phyloP scores from a whole-genome alignment of 1,284 basidiomycete species.

The Neolentinus lepideus region DNA sequence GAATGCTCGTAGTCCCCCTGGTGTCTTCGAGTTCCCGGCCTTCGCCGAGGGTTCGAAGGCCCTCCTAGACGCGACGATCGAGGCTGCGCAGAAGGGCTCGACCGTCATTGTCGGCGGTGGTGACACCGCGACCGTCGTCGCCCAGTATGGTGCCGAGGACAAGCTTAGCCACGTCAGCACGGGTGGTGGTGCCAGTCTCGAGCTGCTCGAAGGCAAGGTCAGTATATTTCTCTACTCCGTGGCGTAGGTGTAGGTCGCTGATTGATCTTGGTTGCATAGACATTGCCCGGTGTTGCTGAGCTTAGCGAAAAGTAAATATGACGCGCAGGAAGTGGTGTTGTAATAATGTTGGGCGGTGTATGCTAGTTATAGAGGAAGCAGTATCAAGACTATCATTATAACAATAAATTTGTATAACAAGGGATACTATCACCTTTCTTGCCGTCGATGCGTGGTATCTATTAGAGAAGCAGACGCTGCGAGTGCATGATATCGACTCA shows the following conservation, averaged over 20 bases:
- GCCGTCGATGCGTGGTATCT: no score
- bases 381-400: background rate
- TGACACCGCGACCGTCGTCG: slow-evolving; percentile 89
- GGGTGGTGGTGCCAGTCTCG: slow-evolving; percentile 93
- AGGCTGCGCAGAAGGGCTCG: slow-evolving; percentile 82
- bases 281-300: slow-evolving; percentile 79
- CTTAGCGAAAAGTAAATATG: slow-evolving; percentile 56
- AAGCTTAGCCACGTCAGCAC: slow-evolving; percentile 95
- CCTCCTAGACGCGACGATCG: slow-evolving; percentile 83
- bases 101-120: slow-evolving; percentile 94
- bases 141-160: slow-evolving; percentile 77
- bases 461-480: no score
- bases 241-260: slow-evolving; percentile 7
- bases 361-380: background rate
- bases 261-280: slow-evolving; percentile 33
- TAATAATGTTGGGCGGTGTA: background rate
- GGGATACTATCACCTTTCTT: no score
- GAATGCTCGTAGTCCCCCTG: slow-evolving; percentile 63
- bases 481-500: no score
- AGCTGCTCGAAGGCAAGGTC: slow-evolving; percentile 96
- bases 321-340: background rate
- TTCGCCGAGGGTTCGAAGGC: slow-evolving; percentile 86
- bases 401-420: background rate
- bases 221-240: slow-evolving; percentile 14
- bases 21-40: slow-evolving; percentile 94